Evolutionary conservation across 75 land plant species (phyloP).

Genomic region (Pinus albicaulis): DNA sequence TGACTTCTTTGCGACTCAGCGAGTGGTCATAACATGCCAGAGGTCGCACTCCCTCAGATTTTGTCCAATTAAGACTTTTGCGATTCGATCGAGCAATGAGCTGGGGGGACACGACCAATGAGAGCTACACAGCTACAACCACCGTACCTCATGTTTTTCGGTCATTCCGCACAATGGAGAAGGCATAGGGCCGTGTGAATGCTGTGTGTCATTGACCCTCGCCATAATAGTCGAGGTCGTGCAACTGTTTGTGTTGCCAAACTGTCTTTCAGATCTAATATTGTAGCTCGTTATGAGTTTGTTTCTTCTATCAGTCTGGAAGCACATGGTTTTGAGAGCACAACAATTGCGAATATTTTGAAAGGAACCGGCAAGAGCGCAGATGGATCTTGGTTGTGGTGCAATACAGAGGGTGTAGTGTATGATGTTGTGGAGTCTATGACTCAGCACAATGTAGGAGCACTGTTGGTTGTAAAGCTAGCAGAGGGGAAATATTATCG

Average conservation of each 20-base stretch:
- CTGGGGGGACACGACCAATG: no score
- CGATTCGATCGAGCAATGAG: no score
- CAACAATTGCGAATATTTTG: slow-evolving; percentile 76
- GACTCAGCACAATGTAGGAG: slow-evolving; percentile 97
- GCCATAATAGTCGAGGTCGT: no score
- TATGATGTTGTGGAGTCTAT: slow-evolving; percentile 96
- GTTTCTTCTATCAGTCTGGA: slow-evolving; percentile 53
- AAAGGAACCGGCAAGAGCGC: slow-evolving; percentile 83
- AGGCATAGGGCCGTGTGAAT: no score
- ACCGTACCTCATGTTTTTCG: no score
- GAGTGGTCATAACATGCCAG: no score
- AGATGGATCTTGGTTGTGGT: slow-evolving; percentile 97
- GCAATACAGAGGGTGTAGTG: slow-evolving; percentile 83
- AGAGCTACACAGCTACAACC: no score
- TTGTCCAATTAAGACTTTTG: no score
- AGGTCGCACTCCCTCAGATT: no score
- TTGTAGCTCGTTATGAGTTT: slow-evolving; percentile 36
- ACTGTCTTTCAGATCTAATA: slow-evolving; percentile 22
- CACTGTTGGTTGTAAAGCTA: slow-evolving; percentile 90
- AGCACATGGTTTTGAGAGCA: slow-evolving; percentile 92
- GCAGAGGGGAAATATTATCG: slow-evolving; percentile 56
- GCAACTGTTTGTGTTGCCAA: slow-evolving; percentile 38
- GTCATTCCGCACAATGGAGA: no score
- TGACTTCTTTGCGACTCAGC: no score
- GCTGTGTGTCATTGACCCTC: no score